Conservation (phyloP, 306 rosid genomes). For the Pachyrhizus erosus region DNA sequence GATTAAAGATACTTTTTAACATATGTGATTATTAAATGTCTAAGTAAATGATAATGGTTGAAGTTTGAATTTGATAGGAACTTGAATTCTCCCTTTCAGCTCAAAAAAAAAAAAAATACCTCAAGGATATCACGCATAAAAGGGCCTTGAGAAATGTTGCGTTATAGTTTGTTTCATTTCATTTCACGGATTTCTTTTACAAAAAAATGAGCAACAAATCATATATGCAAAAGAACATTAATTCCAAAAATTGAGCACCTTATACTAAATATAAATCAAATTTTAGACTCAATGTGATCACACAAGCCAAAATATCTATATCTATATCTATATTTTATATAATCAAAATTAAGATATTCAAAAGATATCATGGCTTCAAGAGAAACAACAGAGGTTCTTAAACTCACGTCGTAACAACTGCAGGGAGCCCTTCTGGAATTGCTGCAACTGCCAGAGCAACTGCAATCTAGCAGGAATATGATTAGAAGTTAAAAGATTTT, state of each 20-base stretch:
- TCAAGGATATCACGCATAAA: constrained; percentile 9
- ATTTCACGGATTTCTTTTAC: constrained; percentile 16
- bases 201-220: constrained; percentile 31
- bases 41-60: constrained; percentile 9
- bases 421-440: constrained; percentile 99
- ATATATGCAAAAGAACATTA: background rate
- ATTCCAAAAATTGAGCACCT: constrained; percentile 8
- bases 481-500: constrained; percentile 42
- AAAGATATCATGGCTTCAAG: constrained; percentile 15
- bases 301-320: constrained; percentile 27
- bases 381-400: constrained; percentile 39
- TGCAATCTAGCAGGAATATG: constrained; percentile 74
- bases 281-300: constrained; percentile 31
- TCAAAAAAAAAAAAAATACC: constrained; percentile 42
- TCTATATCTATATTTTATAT: constrained; percentile 15
- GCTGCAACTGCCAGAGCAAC: constrained; percentile 99
- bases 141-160: constrained; percentile 3
- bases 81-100: background rate
- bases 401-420: constrained; percentile 97
- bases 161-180: constrained; percentile 26
- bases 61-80: constrained; percentile 21
- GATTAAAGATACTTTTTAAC: constrained; percentile 18
- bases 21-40: constrained; percentile 4
- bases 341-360: constrained; percentile 15
- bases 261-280: background rate